Evolutionary conservation across 148 eudicot genomes (phyloP).

Genomic region (Cornus florida): DNA sequence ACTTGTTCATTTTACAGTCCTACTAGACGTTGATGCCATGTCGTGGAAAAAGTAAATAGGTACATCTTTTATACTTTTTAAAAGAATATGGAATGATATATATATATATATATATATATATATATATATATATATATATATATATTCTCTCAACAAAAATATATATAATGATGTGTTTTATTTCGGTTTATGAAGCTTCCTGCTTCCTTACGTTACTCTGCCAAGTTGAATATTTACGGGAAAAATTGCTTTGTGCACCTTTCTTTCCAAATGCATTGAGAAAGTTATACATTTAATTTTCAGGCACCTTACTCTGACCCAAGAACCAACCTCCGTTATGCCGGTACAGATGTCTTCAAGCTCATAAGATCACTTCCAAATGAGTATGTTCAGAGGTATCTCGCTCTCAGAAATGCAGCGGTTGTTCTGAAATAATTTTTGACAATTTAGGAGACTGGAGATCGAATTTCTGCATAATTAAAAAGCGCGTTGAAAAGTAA

Average conservation of each 20-base stretch:
- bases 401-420: slow-evolving; percentile 92
- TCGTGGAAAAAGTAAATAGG: too few relatives aligned
- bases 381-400: slow-evolving; percentile 86
- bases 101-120: too few relatives aligned
- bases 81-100: too few relatives aligned
- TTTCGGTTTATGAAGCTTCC: too few relatives aligned
- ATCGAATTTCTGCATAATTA: background rate
- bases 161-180: too few relatives aligned
- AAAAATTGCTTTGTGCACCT: background rate
- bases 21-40: too few relatives aligned
- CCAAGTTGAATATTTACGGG: too few relatives aligned
- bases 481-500: background rate
- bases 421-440: slow-evolving; percentile 61
- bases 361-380: slow-evolving; percentile 77
- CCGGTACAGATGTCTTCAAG: slow-evolving; percentile 85
- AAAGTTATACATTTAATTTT: slow-evolving; percentile 5
- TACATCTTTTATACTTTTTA: too few relatives aligned
- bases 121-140: too few relatives aligned
- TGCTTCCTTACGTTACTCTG: too few relatives aligned
- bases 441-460: background rate
- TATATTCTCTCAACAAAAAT: too few relatives aligned
- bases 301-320: slow-evolving; percentile 96
- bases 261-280: background rate
- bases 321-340: slow-evolving; percentile 88
- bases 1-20: too few relatives aligned